Conservation (phyloP, 108 stramenopile species). For the Chaetoceros tenuissimus region DNA sequence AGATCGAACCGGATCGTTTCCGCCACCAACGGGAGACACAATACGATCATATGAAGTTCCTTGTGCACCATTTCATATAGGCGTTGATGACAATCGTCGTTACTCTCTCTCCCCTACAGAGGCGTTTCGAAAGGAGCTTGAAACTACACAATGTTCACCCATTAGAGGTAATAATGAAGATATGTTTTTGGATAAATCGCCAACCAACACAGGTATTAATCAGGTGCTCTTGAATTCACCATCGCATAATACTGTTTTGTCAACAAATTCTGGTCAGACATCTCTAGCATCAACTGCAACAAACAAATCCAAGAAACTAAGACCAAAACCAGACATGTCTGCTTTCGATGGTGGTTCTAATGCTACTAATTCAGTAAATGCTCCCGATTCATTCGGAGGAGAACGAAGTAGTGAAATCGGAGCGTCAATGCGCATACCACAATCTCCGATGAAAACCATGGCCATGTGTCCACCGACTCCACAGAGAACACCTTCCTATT, state of each 20-base stretch:
- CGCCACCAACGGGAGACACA: neutral
- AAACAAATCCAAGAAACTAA: constrained; percentile 25
- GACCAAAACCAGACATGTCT: constrained; percentile 78
- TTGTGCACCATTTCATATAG: too few species aligned
- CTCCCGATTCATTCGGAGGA: constrained; percentile 34
- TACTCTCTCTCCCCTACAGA: constrained; percentile 15
- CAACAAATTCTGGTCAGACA: neutral
- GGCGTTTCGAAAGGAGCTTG: constrained; percentile 32
- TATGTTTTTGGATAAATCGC: constrained; percentile 1
- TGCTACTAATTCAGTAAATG: constrained; percentile 27
- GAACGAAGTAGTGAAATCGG: too few species aligned
- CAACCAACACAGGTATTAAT: neutral
- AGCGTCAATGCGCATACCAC: too few species aligned
- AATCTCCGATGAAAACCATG: constrained; percentile 10
- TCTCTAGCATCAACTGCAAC: constrained; percentile 15
- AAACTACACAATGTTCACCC: constrained; percentile 37
- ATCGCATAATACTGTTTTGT: neutral
- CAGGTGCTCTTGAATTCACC: neutral
- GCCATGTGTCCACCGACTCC: constrained; percentile 70
- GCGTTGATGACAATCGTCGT: constrained; percentile 12
- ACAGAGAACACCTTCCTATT: constrained; percentile 62
- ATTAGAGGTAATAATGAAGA: constrained; percentile 28
- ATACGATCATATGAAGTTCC: too few species aligned
- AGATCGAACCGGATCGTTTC: too few species aligned
- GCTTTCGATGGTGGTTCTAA: constrained; percentile 44